Evolutionary conservation across 768 basidiomycete genomes (phyloP).

Genomic region (Trametes coccinea): DNA sequence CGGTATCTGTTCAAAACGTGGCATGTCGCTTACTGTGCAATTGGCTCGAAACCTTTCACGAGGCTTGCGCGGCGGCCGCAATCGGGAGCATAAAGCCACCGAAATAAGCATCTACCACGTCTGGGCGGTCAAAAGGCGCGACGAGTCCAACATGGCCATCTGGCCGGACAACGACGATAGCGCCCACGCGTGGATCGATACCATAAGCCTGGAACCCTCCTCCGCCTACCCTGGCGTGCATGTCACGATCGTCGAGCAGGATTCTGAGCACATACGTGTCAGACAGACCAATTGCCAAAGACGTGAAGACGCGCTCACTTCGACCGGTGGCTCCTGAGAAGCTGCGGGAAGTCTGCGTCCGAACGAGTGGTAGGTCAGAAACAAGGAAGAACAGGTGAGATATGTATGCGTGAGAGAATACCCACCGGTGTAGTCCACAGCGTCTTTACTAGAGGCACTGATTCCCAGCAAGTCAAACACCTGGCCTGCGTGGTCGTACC

Average conservation of each 20-base stretch:
- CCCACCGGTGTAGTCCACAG: constrained; percentile 23
- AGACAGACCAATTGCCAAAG: neutral
- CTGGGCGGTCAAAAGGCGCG: constrained; percentile 45
- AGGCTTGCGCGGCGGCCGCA: neutral
- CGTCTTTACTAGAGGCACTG: constrained; percentile 8
- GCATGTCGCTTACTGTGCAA: too few species aligned
- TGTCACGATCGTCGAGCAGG: constrained; percentile 56
- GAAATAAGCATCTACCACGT: constrained; percentile 49
- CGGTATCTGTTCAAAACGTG: too few species aligned
- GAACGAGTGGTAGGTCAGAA: neutral
- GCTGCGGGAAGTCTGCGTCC: constrained; percentile 40
- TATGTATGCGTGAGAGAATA: neutral
- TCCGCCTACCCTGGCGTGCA: constrained; percentile 47
- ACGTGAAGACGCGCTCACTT: constrained; percentile 39
- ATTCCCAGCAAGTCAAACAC: neutral
- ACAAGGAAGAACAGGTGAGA: neutral
- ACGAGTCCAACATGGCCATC: constrained; percentile 68
- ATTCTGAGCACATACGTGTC: constrained; percentile 41
- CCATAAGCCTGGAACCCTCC: constrained; percentile 60
- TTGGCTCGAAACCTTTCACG: too few species aligned
- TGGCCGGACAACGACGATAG: constrained; percentile 57
- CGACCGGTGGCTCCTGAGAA: constrained; percentile 57
- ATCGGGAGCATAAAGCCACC: constrained; percentile 39
- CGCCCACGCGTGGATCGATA: constrained; percentile 43
- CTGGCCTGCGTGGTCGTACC: too few species aligned